Base-by-base conservation (phyloP, 2,329 filamentous ascomycete species). In the Trichoderma asperellum region DNA sequence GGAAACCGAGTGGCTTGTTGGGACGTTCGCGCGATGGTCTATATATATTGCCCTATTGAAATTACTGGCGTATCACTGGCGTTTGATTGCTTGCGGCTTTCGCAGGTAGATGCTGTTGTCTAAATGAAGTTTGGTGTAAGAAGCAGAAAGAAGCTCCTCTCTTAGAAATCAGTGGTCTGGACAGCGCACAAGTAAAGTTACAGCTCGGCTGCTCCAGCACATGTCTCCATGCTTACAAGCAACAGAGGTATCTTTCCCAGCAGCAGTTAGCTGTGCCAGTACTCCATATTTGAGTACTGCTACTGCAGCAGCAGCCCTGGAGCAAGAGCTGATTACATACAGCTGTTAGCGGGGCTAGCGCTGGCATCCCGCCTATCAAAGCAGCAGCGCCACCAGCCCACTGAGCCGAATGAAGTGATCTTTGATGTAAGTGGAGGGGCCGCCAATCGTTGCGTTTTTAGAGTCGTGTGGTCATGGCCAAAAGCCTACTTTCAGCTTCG, bases 381-480 rank as follows among this genome's bases (percentile, higher is more conserved):
- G 53, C 49, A 24, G 12, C 53, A 35, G 52, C 63, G 63, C 37
- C 37, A 37, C 35, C 35, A 37, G 14, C 56, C 56, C 24, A 53
- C 27, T 37, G 52, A 66, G 58, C 37, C 53, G 63, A 37, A 60
- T 21, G 56, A 40, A 37, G 43, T 34, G 52, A n/a, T 53, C 60
- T 21, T 52, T 37, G 61, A 59, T 34, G 57, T 57, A 52, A 29
- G 62, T 68, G 65, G 64, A 58, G 65, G 64, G 47, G 65, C 65
- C 43, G 61, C 21, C 37, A 49, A 55, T 68, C 56, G 43, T 68
- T 68, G 57, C 65, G 55, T 18, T 68, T 68, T 68, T 55, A 43
- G 64, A 24, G 61, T 68, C 55, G 64, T 59, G 64, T 10, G 65
- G 65, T 68, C 65, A 68, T 68, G 11, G 65, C 53, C 47, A 60